A percentile compares a stretch with the other conserved stretches of the same genome.
These are phyloP conservation scores for Gardenia jasminoides DNA, from an alignment of 257 asterid species.

Conservation along the genomic window DNA sequence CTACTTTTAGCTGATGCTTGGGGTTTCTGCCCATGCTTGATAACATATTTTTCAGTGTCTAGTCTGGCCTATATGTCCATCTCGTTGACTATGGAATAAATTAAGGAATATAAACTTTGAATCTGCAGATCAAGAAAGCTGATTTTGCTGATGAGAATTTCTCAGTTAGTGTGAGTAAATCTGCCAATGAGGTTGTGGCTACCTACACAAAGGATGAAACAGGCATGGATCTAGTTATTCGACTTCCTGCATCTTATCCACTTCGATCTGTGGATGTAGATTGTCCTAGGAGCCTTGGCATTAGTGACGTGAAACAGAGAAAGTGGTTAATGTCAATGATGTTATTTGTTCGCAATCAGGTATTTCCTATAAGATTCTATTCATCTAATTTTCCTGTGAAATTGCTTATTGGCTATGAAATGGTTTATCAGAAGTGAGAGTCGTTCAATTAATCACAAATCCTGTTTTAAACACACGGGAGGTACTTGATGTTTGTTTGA, in stretches of 20 bases:
- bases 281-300: constrained; percentile 95
- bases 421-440: neutral
- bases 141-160: constrained; percentile 79
- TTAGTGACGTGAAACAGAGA: constrained; percentile 82
- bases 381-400: neutral
- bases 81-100: neutral
- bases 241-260: constrained; percentile 96
- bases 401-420: neutral
- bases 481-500: neutral
- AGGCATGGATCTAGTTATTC: constrained; percentile 92
- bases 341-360: constrained; percentile 94
- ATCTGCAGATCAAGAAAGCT: constrained; percentile 79
- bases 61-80: neutral
- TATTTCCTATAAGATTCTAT: constrained; percentile 23
- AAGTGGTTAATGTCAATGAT: constrained; percentile 96
- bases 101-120: constrained; percentile 7
- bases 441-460: neutral
- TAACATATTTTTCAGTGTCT: too few species aligned
- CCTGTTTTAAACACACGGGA: neutral
- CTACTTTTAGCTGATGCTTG: neutral
- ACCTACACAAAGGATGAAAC: constrained; percentile 97
- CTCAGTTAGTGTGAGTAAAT: constrained; percentile 87
- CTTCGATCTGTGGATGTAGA: constrained; percentile 84
- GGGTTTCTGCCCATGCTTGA: neutral
- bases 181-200: constrained; percentile 95